Evolutionary conservation across 148 eudicot species (phyloP), one percentile per base, ranked within the genome.

Genomic region (Cornus controversa): DNA sequence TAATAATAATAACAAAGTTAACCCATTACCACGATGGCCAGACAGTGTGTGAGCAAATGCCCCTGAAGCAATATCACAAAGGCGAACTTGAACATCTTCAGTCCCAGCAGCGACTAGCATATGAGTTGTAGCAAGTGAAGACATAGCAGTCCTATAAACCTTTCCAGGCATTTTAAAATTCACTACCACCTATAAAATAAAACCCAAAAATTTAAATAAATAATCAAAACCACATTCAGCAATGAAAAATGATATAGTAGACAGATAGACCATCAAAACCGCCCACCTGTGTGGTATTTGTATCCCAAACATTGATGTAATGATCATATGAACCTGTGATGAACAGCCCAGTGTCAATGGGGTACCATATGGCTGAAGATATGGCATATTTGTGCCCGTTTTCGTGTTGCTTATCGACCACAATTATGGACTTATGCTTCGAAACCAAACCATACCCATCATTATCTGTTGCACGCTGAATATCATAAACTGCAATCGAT

Each of bases 61-160:
- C 75, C 99, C 99, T 20, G 99, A 95, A 74, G 94, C 86, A 86
- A 95, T 91, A 88, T 95, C 99, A 80, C 99, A 93, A 71, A 95
- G 93, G 78, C 99, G 99, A 88, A 95, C 98, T 89, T 95, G 99
- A 80, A 95, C 99, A 89, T 95, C 99, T 86, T 95, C 98, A 75
- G 94, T 90, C 74, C 96, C 99, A 71, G 94, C 88, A 79, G 99
- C 98, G 67, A 95, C 89, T 70, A 95, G 90, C 99, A 95, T 95
- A 83, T 95, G 98, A 36, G 98, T 86, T 71, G 91, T 89, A 28
- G 98, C 91, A 78, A 95, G 67, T 65, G 99, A 36, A 70, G 94
- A 91, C 99, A 95, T 93, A 74, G 97, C 94, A 76, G 90, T 93
- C 85, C 86, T 88, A 80, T 91, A 89, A 67, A 95, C 99, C 88